A percentile compares a stretch with the other conserved stretches of the same genome.
phyloP scores from a whole-genome alignment of 2,329 filamentous ascomycete species.

The Volutella citrinella region DNA sequence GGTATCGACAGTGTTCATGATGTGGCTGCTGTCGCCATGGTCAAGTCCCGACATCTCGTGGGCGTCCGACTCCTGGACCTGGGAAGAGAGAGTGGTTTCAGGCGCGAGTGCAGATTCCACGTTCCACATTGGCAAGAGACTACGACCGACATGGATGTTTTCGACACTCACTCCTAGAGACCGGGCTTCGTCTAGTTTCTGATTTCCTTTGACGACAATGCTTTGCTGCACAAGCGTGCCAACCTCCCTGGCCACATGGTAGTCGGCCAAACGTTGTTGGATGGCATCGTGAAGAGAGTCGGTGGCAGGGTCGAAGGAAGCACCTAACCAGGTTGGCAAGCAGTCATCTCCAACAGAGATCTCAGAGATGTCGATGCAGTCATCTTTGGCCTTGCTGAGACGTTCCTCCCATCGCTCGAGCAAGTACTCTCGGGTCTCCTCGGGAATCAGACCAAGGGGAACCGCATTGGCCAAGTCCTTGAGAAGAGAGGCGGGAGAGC shows the following conservation, averaged over 20 bases:
- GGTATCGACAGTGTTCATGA: not conserved
- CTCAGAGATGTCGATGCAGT: conserved; percentile 11
- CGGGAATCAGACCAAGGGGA: conserved; percentile 19
- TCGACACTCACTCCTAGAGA: conserved; percentile 16
- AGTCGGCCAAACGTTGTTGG: conserved; percentile 20
- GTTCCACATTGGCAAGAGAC: conserved; percentile 29
- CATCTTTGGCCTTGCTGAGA: conserved; percentile 18
- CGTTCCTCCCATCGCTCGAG: conserved; percentile 19
- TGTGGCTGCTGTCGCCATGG: not conserved
- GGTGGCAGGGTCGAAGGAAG: conserved; percentile 21
- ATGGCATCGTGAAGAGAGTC: conserved; percentile 23
- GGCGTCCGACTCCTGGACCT: not conserved
- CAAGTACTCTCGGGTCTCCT: conserved; percentile 18
- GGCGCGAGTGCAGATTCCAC: not conserved
- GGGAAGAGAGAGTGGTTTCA: not conserved
- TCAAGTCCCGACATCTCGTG: not conserved
- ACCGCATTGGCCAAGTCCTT: conserved; percentile 14
- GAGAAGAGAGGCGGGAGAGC: no score
- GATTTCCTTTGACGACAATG: conserved; percentile 25
- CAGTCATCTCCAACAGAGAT: conserved; percentile 28
- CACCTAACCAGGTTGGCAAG: conserved; percentile 25
- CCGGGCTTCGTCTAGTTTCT: conserved; percentile 23
- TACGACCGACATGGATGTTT: conserved; percentile 22
- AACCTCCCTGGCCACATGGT: conserved; percentile 14
- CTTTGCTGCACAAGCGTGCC: conserved; percentile 16